Base-by-base conservation (phyloP, 495 filamentous ascomycete species). In the Baudoinia panamericana region DNA sequence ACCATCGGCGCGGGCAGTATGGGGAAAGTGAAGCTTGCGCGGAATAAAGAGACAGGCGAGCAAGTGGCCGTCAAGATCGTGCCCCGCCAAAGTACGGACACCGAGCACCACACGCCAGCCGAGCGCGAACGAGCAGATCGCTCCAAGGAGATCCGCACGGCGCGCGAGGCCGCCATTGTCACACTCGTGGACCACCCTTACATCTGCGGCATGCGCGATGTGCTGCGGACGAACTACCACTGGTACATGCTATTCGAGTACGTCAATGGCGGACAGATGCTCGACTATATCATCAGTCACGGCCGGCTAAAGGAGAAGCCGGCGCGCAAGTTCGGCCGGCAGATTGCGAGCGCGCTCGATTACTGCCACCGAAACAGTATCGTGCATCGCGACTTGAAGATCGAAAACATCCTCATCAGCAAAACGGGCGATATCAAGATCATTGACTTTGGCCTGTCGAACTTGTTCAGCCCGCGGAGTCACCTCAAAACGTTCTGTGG, bases 231-330 rank as follows among this genome's bases (percentile, higher is more conserved):
- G 13, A 83, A 85, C 54, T 90, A 93, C 61, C 90, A 99, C 59
- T 99, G 90, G 90, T 99, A 99, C 60, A 99, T 99, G 90, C 75
- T 99, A 17, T 99, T 96, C 56, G 90, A 99, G 64, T 94, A 93
- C 58, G 92, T 99, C 62, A 95, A 99, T 57, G 90, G 90, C 34
- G 92, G 90, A 11, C 90, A 99, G 60, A 99, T 99, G 90, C 74
- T 99, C 30, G 90, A 99, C 65, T 99, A 99, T 60, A 99, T 99
- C 61, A 99, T 99, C 54, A 94, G 85, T 10, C 90, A 99, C 56
- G 92, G 90, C 35, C 79, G 88, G 44, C 63, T 99, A 52, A 96
- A 96, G 67, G 90, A 99, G 64, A 99, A 99, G 58, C 88, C 93
- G 61, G 90, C 90, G 2, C 78, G 90, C 45, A 99, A 96, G 55